Conservation (phyloP, 495 filamentous ascomycete species). For the Diplogelasinospora grovesii region DNA sequence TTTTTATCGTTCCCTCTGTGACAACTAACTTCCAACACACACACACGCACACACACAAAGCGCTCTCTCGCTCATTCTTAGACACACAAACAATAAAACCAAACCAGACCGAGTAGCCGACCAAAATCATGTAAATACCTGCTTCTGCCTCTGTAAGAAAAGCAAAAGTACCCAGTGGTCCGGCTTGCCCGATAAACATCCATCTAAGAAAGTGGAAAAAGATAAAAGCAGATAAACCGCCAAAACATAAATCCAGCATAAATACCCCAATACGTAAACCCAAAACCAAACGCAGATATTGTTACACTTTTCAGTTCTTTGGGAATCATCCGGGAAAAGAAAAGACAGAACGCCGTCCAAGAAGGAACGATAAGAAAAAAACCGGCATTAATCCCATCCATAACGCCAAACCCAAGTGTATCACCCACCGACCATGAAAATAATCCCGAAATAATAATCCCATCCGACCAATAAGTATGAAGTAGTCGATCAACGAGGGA, state of each 20-base stretch:
- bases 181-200: not conserved
- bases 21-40: too few relatives aligned
- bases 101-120: not conserved
- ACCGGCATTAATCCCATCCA: conserved; percentile 2
- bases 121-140: too few relatives aligned
- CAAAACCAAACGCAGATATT: not conserved
- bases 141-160: not conserved
- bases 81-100: not conserved
- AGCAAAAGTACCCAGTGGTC: not conserved
- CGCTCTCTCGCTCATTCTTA: too few relatives aligned
- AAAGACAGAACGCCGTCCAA: not conserved
- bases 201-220: not conserved
- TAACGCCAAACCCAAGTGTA: too few relatives aligned
- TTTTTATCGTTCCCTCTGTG: too few relatives aligned
- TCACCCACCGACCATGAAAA: too few relatives aligned
- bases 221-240: not conserved
- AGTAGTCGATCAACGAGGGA: conserved; percentile 2
- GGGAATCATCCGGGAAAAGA: not conserved
- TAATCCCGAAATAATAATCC: not conserved
- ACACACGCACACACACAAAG: too few relatives aligned
- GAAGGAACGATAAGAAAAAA: not conserved
- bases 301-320: not conserved
- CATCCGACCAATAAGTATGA: conserved; percentile 7
- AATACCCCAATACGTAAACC: not conserved
- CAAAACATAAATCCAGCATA: not conserved